Conservation (phyloP, 768 basidiomycete species). For the Kondoa subrosea region DNA sequence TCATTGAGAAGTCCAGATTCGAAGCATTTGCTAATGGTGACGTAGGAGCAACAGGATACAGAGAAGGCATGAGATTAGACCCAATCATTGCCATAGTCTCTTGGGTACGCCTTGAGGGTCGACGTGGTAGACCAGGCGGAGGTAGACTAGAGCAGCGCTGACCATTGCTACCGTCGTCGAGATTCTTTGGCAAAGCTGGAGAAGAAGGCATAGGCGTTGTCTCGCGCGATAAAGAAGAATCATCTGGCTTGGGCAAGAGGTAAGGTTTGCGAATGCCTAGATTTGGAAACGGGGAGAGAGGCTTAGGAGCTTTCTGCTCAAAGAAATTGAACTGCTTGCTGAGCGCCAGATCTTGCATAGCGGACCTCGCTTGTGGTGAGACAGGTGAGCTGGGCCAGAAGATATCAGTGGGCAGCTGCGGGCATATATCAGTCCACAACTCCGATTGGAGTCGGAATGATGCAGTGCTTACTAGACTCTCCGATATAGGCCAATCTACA, state of each 20-base stretch:
- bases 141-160: neutral
- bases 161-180: neutral
- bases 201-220: neutral
- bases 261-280: neutral
- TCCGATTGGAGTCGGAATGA: too few species aligned
- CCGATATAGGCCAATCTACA: neutral
- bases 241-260: neutral
- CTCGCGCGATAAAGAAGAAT: neutral
- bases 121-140: neutral
- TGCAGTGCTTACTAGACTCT: too few species aligned
- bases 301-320: neutral
- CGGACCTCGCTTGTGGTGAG: neutral
- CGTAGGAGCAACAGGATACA: neutral
- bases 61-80: neutral
- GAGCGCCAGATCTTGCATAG: neutral
- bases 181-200: neutral
- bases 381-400: too few species aligned
- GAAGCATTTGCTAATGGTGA: neutral
- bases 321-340: neutral
- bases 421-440: too few species aligned
- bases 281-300: neutral
- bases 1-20: neutral
- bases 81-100: neutral
- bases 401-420: too few species aligned
- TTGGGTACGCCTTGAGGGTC: neutral